These are phyloP conservation scores for Thuja plicata DNA, from an alignment of 83 land plant species.

Conservation along the genomic window DNA sequence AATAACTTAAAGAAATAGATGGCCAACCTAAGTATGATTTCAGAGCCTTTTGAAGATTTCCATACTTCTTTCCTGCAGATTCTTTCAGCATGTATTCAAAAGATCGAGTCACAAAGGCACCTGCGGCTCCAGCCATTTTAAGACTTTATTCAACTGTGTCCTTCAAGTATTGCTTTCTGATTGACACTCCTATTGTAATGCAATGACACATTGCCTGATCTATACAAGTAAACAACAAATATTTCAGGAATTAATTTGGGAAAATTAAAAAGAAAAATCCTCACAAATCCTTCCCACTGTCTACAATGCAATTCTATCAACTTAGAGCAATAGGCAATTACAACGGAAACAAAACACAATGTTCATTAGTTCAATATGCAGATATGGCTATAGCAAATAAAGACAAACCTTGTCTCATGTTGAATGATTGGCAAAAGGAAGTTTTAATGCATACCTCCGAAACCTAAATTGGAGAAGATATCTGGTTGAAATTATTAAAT, in stretches of 20 bases:
- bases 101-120: constrained; percentile 77
- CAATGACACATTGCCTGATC: not conserved
- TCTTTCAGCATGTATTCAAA: constrained; percentile 92
- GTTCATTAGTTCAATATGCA: not conserved
- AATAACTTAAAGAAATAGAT: constrained; percentile 4
- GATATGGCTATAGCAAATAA: not conserved
- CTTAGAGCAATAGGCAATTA: not conserved
- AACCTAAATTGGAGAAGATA: not conserved
- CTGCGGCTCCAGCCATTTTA: constrained; percentile 83
- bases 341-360: not conserved
- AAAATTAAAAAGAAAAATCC: not conserved
- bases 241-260: not conserved
- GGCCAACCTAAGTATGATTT: constrained; percentile 67
- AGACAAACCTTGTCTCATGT: not conserved
- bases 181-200: not conserved
- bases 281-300: not conserved
- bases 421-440: not conserved
- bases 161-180: not conserved
- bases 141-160: constrained; percentile 2
- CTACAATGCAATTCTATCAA: not conserved
- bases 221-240: not conserved
- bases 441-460: not conserved
- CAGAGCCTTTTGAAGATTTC: constrained; percentile 66
- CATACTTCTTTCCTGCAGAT: constrained; percentile 68
- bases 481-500: not conserved